Percentiles rank a stretch among this genome's conserved stretches.
Evolutionary conservation across 352 stramenopile genomes (phyloP).

Genomic region (Pythium phragmitis): DNA sequence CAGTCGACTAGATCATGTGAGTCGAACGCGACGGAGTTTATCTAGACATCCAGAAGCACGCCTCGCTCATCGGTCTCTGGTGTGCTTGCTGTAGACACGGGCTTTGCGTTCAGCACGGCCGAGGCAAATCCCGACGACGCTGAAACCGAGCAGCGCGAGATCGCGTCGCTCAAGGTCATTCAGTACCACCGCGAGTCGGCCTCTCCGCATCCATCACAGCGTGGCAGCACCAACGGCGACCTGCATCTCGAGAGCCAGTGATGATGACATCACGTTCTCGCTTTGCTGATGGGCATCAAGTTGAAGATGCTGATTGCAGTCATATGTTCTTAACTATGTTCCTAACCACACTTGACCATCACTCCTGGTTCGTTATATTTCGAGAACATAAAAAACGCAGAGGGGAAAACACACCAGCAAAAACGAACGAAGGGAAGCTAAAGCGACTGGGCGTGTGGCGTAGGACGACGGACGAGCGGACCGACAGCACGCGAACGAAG

Average conservation of each 20-base stretch:
- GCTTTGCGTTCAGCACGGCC: conserved; percentile 52
- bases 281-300: too few species aligned
- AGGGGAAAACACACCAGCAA: background rate
- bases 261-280: conserved; percentile 16
- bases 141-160: conserved; percentile 28
- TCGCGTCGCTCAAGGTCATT: conserved; percentile 45
- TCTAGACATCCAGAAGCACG: too few species aligned
- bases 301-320: too few species aligned
- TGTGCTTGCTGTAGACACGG: conserved; percentile 33
- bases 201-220: conserved; percentile 9
- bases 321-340: background rate
- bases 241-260: conserved; percentile 26
- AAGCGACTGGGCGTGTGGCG: background rate
- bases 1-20: conserved; percentile 8
- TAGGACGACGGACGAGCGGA: too few species aligned
- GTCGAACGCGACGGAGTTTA: background rate
- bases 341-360: conserved; percentile 8
- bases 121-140: conserved; percentile 20
- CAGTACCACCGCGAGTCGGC: conserved; percentile 32
- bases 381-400: conserved; percentile 23
- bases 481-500: too few species aligned
- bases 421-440: background rate
- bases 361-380: conserved; percentile 28
- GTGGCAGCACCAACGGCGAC: conserved; percentile 12
- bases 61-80: background rate